Conservation (phyloP, 139 green algal species). For the Picochlorum sp. region DNA sequence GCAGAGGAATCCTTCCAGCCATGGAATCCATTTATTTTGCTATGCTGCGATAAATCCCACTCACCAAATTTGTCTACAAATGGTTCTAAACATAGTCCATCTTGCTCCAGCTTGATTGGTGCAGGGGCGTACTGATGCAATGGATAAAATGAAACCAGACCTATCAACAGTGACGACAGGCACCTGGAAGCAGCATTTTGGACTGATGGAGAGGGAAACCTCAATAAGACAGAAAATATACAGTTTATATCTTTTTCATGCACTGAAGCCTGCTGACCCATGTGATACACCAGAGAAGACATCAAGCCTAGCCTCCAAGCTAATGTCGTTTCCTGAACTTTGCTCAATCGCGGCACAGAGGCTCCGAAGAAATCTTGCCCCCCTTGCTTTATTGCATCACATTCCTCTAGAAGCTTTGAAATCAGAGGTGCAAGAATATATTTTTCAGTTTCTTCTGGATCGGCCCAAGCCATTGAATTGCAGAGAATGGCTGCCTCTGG, state of each 20-base stretch:
- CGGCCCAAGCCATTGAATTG: constrained; percentile 34
- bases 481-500: constrained; percentile 48
- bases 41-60: neutral
- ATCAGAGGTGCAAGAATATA: constrained; percentile 45
- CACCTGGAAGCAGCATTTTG: constrained; percentile 16
- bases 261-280: constrained; percentile 14
- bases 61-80: constrained; percentile 28
- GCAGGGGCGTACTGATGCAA: constrained; percentile 27
- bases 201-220: constrained; percentile 15
- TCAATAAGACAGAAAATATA: neutral
- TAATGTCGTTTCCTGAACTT: constrained; percentile 29
- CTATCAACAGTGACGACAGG: constrained; percentile 16
- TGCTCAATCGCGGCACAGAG: constrained; percentile 9
- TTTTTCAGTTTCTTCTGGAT: constrained; percentile 21
- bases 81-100: constrained; percentile 14
- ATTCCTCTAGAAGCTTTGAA: constrained; percentile 7
- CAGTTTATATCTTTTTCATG: neutral
- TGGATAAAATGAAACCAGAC: constrained; percentile 29
- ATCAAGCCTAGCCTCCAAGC: constrained; percentile 38
- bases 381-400: neutral
- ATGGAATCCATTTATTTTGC: constrained; percentile 8
- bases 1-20: constrained; percentile 12
- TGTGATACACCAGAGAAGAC: constrained; percentile 12
- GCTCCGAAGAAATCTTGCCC: neutral
- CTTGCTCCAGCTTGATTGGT: neutral